Conservation (phyloP, 306 rosid genomes). For the Gillenia trifoliata region DNA sequence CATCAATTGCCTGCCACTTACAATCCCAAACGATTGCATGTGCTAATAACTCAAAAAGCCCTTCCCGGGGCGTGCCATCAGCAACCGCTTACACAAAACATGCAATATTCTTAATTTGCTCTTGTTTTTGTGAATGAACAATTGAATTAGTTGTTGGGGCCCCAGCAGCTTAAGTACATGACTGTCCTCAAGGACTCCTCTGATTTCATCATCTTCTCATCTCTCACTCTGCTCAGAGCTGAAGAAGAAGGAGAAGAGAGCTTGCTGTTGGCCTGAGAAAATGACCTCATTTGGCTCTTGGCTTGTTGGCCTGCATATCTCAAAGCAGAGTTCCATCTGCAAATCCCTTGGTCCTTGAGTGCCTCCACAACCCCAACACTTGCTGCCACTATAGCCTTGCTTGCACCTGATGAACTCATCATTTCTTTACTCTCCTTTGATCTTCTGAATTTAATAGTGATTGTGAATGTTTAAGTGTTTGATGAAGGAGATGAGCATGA, state of each 20-base stretch:
- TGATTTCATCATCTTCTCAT: conserved; percentile 8
- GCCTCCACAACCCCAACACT: conserved; percentile 40
- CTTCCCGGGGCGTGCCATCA: too few relatives aligned
- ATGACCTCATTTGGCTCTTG: conserved; percentile 19
- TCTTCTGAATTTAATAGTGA: background rate
- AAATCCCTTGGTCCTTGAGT: conserved; percentile 34
- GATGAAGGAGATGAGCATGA: background rate
- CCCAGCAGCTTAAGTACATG: conserved; percentile 42
- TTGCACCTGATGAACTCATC: conserved; percentile 15
- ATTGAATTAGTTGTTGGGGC: conserved; percentile 18
- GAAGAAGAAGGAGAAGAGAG: conserved; percentile 20
- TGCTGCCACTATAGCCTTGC: conserved; percentile 24
- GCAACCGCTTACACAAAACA: too few relatives aligned
- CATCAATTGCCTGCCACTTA: too few relatives aligned
- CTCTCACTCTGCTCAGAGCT: background rate
- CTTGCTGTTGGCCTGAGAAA: conserved; percentile 18
- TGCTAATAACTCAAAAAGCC: too few relatives aligned
- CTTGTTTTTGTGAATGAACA: background rate
- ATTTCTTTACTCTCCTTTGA: background rate
- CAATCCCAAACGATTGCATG: too few relatives aligned
- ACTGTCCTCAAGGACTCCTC: conserved; percentile 33
- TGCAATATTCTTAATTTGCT: background rate
- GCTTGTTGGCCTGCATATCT: conserved; percentile 24
- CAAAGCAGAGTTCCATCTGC: conserved; percentile 29
- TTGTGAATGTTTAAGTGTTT: background rate